These are phyloP conservation scores for Pythium sp. DNA, from an alignment of 352 stramenopile genomes.

Conservation along the genomic window DNA sequence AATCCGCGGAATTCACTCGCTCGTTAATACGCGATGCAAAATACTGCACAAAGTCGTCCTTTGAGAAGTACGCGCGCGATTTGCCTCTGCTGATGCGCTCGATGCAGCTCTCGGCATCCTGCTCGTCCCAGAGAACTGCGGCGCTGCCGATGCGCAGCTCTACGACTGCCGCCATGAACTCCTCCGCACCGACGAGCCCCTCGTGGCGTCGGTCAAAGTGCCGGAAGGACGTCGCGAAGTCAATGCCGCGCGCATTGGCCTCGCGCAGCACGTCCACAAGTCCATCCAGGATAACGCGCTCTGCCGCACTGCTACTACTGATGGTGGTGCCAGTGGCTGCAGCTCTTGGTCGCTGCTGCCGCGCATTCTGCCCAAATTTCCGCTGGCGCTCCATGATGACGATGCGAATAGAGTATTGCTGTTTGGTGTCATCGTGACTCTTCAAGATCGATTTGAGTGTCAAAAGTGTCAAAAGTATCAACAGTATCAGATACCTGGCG, in stretches of 20 bases:
- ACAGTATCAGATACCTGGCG: neutral
- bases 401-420: neutral
- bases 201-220: slow-evolving; percentile 54
- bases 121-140: slow-evolving; percentile 31
- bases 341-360: neutral
- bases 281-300: slow-evolving; percentile 25
- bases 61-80: slow-evolving; percentile 50
- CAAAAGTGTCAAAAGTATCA: neutral
- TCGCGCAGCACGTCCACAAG: slow-evolving; percentile 49
- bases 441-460: neutral
- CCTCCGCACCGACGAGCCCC: slow-evolving; percentile 43
- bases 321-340: no score
- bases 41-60: slow-evolving; percentile 52
- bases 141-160: slow-evolving; percentile 30
- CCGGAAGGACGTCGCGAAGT: slow-evolving; percentile 44
- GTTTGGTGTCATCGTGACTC: neutral
- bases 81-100: slow-evolving; percentile 28
- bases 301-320: neutral
- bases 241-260: slow-evolving; percentile 44
- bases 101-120: slow-evolving; percentile 49
- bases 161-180: slow-evolving; percentile 49
- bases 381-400: neutral
- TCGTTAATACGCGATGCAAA: slow-evolving; percentile 17
- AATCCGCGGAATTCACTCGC: neutral
- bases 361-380: neutral